A percentile compares a stretch with the other conserved stretches of the same genome.
Conservation (phyloP, 2,329 filamentous ascomycete genomes). For the Pseudocercospora ulei region DNA sequence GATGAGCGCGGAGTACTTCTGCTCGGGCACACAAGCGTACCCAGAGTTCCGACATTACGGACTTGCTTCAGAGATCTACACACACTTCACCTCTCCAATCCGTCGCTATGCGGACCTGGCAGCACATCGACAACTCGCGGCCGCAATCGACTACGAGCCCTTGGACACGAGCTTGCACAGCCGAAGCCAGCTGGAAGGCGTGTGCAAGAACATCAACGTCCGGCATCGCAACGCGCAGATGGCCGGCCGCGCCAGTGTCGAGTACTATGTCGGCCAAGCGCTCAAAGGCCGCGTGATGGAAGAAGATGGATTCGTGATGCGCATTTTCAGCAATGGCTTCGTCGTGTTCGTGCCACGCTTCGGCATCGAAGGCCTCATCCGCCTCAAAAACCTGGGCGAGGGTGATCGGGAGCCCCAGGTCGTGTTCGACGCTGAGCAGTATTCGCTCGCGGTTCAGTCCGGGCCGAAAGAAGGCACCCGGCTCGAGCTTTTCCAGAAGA, state of each 20-base stretch:
- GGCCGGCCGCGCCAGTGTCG: slow-evolving; percentile 84
- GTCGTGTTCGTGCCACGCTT: slow-evolving; percentile 94
- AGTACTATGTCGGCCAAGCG: slow-evolving; percentile 96
- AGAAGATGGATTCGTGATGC: slow-evolving; percentile 93
- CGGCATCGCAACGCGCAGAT: slow-evolving; percentile 95
- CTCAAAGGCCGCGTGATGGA: slow-evolving; percentile 66
- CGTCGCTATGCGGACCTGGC: slow-evolving; percentile 95
- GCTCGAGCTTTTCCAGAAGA: slow-evolving; percentile 85
- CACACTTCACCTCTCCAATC: slow-evolving; percentile 95
- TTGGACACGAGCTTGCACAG: slow-evolving; percentile 73
- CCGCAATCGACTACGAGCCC: slow-evolving; percentile 84
- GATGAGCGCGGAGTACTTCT: slow-evolving; percentile 98
- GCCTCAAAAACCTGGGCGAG: slow-evolving; percentile 65
- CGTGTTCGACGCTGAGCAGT: slow-evolving; percentile 76
- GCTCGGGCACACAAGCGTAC: slow-evolving; percentile 82
- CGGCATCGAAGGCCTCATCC: slow-evolving; percentile 85
- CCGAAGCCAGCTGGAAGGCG: slow-evolving; percentile 74
- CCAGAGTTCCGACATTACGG: slow-evolving; percentile 96
- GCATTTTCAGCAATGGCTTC: slow-evolving; percentile 93
- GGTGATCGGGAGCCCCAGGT: slow-evolving; percentile 61
- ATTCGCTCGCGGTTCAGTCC: slow-evolving; percentile 56
- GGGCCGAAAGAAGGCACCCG: slow-evolving; percentile 36
- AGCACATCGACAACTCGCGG: slow-evolving; percentile 86
- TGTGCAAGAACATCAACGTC: slow-evolving; percentile 97
- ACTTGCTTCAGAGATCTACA: slow-evolving; percentile 92